Conservation (phyloP, 208 protist genomes). For the Acanthamoeba lenticulata region DNA sequence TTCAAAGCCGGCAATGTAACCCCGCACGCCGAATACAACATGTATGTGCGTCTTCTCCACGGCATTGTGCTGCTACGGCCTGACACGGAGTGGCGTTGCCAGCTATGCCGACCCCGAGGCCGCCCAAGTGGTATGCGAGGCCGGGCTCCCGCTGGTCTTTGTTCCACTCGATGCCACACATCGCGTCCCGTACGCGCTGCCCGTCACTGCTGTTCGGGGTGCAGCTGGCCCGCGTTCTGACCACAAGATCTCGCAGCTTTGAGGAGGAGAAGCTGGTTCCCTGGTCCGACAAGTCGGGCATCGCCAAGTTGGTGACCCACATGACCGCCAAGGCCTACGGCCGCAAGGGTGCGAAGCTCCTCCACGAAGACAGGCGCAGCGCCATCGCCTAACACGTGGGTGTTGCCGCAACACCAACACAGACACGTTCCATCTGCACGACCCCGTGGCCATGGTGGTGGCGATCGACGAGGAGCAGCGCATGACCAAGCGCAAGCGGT, state of each 20-base stretch:
- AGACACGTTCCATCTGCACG: constrained; percentile 42
- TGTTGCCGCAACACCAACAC: no score
- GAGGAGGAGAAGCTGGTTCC: neutral
- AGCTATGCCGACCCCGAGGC: constrained; percentile 25
- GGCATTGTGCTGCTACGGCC: neutral
- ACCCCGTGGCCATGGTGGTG: neutral
- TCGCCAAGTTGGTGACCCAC: constrained; percentile 25
- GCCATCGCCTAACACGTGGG: no score
- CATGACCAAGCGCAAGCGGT: constrained; percentile 30
- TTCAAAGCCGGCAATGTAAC: neutral
- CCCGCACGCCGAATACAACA: constrained; percentile 25
- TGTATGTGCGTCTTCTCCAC: neutral
- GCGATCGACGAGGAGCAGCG: neutral
- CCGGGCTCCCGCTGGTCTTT: neutral
- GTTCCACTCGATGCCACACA: constrained; percentile 26
- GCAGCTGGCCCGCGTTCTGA: neutral
- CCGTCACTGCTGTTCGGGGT: neutral
- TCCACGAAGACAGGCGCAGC: neutral
- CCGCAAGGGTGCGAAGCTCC: neutral
- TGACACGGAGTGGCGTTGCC: neutral
- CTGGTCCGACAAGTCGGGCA: neutral
- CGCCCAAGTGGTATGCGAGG: constrained; percentile 4
- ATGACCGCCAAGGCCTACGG: neutral
- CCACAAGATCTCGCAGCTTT: neutral
- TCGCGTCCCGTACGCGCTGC: neutral